Evolutionary conservation across 345 rosid species (phyloP).

Genomic region (Turnera subulata): DNA sequence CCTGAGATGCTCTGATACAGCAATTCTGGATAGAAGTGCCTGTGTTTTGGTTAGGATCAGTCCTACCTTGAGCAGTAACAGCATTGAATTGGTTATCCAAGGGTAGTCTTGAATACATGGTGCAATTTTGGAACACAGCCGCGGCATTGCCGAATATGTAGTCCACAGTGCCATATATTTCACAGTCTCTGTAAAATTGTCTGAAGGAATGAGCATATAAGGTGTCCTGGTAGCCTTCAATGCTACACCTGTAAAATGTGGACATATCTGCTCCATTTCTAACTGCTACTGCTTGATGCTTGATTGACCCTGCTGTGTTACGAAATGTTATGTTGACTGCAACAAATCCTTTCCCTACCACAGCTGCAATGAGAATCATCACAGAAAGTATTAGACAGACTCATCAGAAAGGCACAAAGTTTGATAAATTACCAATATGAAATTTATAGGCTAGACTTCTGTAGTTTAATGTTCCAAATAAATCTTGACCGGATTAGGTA

Average conservation of each 20-base stretch:
- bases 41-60: constrained; percentile 44
- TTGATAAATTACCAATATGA: too few relatives aligned
- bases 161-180: constrained; percentile 53
- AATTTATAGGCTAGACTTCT: too few relatives aligned
- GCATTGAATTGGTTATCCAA: constrained; percentile 21
- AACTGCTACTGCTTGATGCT: constrained; percentile 55
- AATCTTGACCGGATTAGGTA: too few relatives aligned
- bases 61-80: constrained; percentile 44
- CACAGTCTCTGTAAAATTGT: constrained; percentile 50
- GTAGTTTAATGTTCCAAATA: too few relatives aligned
- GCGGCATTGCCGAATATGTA: constrained; percentile 51
- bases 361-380: constrained; percentile 23
- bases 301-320: constrained; percentile 53
- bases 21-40: constrained; percentile 39
- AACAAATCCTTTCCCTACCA: constrained; percentile 40
- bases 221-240: constrained; percentile 59
- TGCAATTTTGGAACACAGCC: constrained; percentile 35
- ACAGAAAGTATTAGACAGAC: too few relatives aligned
- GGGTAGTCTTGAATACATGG: constrained; percentile 24
- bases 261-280: constrained; percentile 51
- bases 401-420: too few relatives aligned
- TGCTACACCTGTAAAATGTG: constrained; percentile 29
- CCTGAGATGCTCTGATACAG: constrained; percentile 23
- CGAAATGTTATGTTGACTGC: constrained; percentile 46
- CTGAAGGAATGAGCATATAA: constrained; percentile 47